phyloP scores from a whole-genome alignment of 1,284 basidiomycete species.

The Dichomitus squalens region DNA sequence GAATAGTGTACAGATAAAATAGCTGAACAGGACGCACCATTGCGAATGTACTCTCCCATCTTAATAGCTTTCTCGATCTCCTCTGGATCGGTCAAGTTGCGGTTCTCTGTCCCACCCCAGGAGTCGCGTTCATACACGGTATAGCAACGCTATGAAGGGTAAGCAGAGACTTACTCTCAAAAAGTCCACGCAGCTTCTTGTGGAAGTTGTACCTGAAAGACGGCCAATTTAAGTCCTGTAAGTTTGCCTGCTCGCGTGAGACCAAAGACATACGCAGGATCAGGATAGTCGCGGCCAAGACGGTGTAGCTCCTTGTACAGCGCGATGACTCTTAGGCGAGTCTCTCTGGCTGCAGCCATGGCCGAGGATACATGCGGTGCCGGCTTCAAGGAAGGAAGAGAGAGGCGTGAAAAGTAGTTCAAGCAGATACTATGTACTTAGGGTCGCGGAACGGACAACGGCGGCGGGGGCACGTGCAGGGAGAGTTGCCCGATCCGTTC shows the following conservation, averaged over 20 bases:
- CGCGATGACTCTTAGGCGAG: constrained; percentile 61
- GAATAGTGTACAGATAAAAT: neutral
- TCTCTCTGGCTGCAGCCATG: constrained; percentile 37
- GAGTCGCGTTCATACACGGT: neutral
- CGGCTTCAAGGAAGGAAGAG: neutral
- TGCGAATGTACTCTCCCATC: constrained; percentile 87
- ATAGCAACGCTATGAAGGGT: neutral
- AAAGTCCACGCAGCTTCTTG: constrained; percentile 66
- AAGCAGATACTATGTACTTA: neutral
- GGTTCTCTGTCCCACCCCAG: constrained; percentile 59
- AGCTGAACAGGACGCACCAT: constrained; percentile 55
- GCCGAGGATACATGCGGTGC: constrained; percentile 7
- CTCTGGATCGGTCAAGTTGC: constrained; percentile 63
- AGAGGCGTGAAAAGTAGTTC: neutral
- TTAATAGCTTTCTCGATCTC: constrained; percentile 81
- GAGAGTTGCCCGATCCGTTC: too few relatives aligned
- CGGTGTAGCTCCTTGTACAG: constrained; percentile 81
- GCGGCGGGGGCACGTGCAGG: too few relatives aligned
- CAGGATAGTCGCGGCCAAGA: constrained; percentile 77
- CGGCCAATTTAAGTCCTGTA: constrained; percentile 3
- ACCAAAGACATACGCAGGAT: constrained; percentile 59
- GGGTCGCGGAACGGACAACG: too few relatives aligned
- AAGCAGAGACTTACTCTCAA: constrained; percentile 58
- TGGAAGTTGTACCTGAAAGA: constrained; percentile 71
- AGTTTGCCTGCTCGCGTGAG: constrained; percentile 1